phyloP scores from a whole-genome alignment of 2,329 filamentous ascomycete genomes.

The Hortaea sp. region DNA sequence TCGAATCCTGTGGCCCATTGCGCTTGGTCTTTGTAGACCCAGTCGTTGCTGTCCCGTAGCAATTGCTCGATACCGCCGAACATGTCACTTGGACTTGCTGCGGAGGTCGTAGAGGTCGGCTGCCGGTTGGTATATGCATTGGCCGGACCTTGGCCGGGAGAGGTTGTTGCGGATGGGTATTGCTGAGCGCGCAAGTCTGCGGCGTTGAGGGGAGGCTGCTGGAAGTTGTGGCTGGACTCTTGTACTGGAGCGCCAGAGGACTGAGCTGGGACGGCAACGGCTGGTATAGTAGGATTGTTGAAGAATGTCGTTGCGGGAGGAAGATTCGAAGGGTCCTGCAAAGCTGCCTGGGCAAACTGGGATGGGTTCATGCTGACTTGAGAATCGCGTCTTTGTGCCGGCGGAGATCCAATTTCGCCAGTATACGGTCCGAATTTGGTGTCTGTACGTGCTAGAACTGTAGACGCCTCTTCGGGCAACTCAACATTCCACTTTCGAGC shows the following conservation, averaged over 20 bases:
- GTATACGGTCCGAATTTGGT: slow-evolving; percentile 65
- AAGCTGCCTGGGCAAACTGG: slow-evolving; percentile 1
- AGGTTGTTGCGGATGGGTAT: slow-evolving; percentile 13
- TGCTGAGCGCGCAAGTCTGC: slow-evolving; percentile 14
- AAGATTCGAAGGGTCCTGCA: slow-evolving; percentile 1
- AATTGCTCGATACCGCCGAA: slow-evolving; percentile 53
- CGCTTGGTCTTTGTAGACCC: slow-evolving; percentile 47
- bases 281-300: slow-evolving; percentile 3
- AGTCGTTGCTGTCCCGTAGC: slow-evolving; percentile 53
- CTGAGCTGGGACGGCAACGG: slow-evolving; percentile 7
- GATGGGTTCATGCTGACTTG: slow-evolving; percentile 2
- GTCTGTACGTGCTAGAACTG: slow-evolving; percentile 68
- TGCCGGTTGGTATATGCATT: slow-evolving; percentile 10
- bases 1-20: slow-evolving; percentile 52
- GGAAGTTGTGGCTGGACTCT: slow-evolving; percentile 8
- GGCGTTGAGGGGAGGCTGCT: slow-evolving; percentile 14
- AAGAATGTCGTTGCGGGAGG: slow-evolving; percentile 2
- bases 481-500: slow-evolving; percentile 84
- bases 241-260: slow-evolving; percentile 5
- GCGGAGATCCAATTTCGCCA: slow-evolving; percentile 48
- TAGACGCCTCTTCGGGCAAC: slow-evolving; percentile 70
- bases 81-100: slow-evolving; percentile 39
- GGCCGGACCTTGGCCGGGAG: slow-evolving; percentile 8
- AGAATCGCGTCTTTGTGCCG: neutral
- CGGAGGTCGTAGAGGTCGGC: slow-evolving; percentile 5